Evolutionary conservation across 805 yeast genomes (phyloP).

Genomic region (Candida ovalis): DNA sequence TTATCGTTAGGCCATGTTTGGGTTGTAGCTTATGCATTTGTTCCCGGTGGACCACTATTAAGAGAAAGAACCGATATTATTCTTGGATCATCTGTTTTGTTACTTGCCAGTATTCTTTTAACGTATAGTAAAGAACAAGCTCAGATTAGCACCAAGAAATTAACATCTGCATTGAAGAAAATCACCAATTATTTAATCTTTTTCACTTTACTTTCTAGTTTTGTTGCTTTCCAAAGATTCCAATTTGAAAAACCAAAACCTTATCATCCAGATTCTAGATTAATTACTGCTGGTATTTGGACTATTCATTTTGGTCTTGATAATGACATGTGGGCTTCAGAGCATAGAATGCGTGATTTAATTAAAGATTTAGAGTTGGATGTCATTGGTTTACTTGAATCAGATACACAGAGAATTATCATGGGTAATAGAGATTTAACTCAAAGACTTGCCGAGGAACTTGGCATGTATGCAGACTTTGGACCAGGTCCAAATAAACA

Average conservation of each 20-base stretch:
- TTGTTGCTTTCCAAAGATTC: conserved; percentile 54
- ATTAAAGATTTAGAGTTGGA: conserved; percentile 85
- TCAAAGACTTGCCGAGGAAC: conserved; percentile 84
- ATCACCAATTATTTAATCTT: conserved; percentile 27
- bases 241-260: conserved; percentile 62
- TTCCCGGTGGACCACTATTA: conserved; percentile 85
- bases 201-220: conserved; percentile 42
- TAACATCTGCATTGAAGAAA: conserved; percentile 12
- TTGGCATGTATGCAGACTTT: conserved; percentile 91
- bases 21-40: conserved; percentile 98
- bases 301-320: conserved; percentile 96
- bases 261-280: conserved; percentile 60
- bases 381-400: conserved; percentile 84
- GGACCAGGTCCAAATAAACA: conserved; percentile 98
- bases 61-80: conserved; percentile 87
- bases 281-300: conserved; percentile 96
- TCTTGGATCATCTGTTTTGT: conserved; percentile 49
- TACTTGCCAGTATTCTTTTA: conserved; percentile 48
- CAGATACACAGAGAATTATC: conserved; percentile 88
- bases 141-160: conserved; percentile 3
- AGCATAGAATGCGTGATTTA: conserved; percentile 81
- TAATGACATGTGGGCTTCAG: conserved; percentile 97
- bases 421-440: conserved; percentile 96
- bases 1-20: conserved; percentile 83
- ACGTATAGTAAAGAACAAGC: conserved; percentile 25